A percentile compares a stretch with the other conserved stretches of the same genome.
Conservation (phyloP, 768 basidiomycete genomes). For the Phlebiopsis gigantea region DNA sequence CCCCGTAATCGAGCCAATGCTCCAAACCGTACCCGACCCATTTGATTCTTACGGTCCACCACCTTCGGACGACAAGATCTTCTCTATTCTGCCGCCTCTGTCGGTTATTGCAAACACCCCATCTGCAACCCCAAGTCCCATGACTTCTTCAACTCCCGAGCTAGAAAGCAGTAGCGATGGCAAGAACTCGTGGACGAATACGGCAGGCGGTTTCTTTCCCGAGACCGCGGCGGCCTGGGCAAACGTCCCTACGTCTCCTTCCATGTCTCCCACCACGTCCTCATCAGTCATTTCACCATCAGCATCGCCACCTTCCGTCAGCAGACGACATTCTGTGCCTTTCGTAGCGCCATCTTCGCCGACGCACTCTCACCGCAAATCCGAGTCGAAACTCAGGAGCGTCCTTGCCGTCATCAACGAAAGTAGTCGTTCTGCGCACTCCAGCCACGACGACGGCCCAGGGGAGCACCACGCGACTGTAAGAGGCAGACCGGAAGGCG, state of each 20-base stretch:
- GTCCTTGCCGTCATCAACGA: conserved; percentile 75
- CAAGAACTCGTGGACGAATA: conserved; percentile 41
- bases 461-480: neutral
- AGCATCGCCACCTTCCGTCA: conserved; percentile 19
- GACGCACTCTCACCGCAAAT: conserved; percentile 41
- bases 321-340: conserved; percentile 51
- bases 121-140: conserved; percentile 59
- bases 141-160: conserved; percentile 37
- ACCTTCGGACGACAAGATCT: conserved; percentile 85
- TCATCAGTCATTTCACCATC: conserved; percentile 17
- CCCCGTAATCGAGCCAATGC: conserved; percentile 85
- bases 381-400: conserved; percentile 63
- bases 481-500: conserved; percentile 1
- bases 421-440: conserved; percentile 25
- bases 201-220: conserved; percentile 41
- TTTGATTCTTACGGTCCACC: conserved; percentile 90
- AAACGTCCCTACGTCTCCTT: conserved; percentile 17
- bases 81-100: conserved; percentile 85
- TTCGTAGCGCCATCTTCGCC: conserved; percentile 21
- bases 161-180: conserved; percentile 26
- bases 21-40: conserved; percentile 86
- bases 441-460: neutral
- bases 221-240: conserved; percentile 30
- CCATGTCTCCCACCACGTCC: conserved; percentile 17
- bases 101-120: conserved; percentile 63